Conservation (phyloP, 2,329 filamentous ascomycete genomes). For the Alternaria angustiovoidea region DNA sequence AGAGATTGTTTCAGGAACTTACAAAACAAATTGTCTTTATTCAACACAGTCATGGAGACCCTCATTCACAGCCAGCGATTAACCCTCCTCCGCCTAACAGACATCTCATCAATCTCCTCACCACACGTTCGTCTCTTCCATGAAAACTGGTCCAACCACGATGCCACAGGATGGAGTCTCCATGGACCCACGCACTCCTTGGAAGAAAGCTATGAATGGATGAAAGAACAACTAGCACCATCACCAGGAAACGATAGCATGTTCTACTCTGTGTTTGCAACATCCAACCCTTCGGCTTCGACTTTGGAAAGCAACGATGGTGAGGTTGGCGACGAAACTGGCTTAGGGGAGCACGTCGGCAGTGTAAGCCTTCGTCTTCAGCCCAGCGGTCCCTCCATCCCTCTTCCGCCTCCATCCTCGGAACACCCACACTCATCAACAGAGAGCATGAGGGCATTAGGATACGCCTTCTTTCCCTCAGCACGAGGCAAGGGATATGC, state of each 20-base stretch:
- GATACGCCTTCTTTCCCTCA: conserved; percentile 32
- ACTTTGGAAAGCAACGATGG: background rate
- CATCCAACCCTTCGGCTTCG: background rate
- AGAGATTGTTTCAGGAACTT: background rate
- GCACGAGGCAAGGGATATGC: conserved; percentile 39
- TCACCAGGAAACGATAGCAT: conserved; percentile 15
- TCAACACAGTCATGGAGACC: background rate
- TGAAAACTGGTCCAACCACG: conserved; percentile 32
- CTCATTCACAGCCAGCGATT: conserved; percentile 31
- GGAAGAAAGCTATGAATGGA: conserved; percentile 28
- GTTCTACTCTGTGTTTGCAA: conserved; percentile 28
- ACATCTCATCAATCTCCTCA: conserved; percentile 19
- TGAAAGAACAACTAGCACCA: conserved; percentile 20
- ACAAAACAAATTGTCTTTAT: background rate
- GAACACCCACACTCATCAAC: background rate
- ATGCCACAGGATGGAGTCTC: conserved; percentile 37
- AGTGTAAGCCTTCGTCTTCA: conserved; percentile 25
- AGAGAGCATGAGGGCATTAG: conserved; percentile 26
- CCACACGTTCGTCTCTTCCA: conserved; percentile 40
- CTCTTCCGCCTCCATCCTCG: background rate
- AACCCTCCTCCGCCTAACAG: conserved; percentile 31
- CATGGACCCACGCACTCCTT: conserved; percentile 30
- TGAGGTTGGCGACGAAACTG: background rate
- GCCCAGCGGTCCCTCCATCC: conserved; percentile 8
- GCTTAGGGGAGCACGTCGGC: conserved; percentile 19